These are phyloP conservation scores for Marasmius tenuissimus DNA, from an alignment of 1,284 basidiomycete species.

Conservation along the genomic window DNA sequence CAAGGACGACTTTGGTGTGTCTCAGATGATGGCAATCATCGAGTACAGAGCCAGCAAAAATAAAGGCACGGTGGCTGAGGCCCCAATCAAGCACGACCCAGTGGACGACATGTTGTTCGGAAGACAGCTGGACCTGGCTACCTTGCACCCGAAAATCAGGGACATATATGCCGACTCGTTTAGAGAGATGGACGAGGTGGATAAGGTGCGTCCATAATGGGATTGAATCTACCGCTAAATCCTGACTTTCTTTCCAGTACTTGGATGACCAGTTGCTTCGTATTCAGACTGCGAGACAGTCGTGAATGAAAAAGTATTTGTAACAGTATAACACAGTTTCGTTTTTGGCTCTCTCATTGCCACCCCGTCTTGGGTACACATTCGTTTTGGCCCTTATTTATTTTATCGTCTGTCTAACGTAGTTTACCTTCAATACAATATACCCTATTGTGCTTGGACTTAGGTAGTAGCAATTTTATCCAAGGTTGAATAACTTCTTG, in stretches of 20 bases:
- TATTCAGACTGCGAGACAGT: neutral
- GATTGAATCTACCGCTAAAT: neutral
- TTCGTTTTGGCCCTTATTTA: too few relatives aligned
- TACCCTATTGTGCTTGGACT: too few relatives aligned
- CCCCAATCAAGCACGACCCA: conserved; percentile 40
- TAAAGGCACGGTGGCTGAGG: conserved; percentile 33
- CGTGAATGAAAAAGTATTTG: neutral
- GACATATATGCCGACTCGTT: conserved; percentile 72
- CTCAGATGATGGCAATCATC: conserved; percentile 82
- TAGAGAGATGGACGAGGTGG: conserved; percentile 78
- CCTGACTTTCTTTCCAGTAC: neutral
- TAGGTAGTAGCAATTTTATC: too few relatives aligned
- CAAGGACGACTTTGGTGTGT: conserved; percentile 81
- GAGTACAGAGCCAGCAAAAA: conserved; percentile 56
- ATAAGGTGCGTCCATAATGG: conserved; percentile 52
- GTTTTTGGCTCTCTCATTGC: neutral
- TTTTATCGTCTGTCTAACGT: too few relatives aligned
- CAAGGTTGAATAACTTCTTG: too few relatives aligned
- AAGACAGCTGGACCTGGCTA: conserved; percentile 54
- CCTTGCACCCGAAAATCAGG: conserved; percentile 70
- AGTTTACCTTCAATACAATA: too few relatives aligned
- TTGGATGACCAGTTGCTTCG: neutral
- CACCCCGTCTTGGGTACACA: neutral
- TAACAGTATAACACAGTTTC: neutral
- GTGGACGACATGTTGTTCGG: conserved; percentile 79